Evolutionary conservation across 371 early-diverging fungal genomes (phyloP), one percentile per base, ranked within the genome.

Genomic region (Apophysomyces ossiformis): DNA sequence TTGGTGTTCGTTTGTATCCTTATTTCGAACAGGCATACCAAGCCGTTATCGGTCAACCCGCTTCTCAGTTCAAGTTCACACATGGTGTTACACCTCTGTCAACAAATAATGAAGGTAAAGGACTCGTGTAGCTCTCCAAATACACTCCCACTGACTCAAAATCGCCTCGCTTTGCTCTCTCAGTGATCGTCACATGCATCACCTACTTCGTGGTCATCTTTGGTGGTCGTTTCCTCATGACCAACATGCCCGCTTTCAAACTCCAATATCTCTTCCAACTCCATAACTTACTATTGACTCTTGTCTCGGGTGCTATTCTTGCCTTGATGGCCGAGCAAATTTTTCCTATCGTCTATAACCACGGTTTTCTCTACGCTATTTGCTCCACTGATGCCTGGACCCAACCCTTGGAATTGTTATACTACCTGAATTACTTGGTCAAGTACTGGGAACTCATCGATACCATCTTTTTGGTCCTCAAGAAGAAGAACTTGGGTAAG

Each of bases 351-450:
- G 60, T 88, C 56, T 72, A 73, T 68, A 73, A 84, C 57, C 74
- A 90, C 57, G 93, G 93, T 46, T 68, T 91, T 13, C 84, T 89
- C 75, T 85, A 83, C 64, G 84, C 90, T 37, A 78, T 93, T 59
- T 93, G 94, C 74, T 69, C 81, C 64, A 64, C 74, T 21, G 76
- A 85, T 65, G 83, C 82, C 58, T 92, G 89, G 89, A 90, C 89
- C 64, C 89, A 90, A 73, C 85, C 85, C 32, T 83, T 93, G 66
- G 91, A 90, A 74, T 66, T 90, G 56, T 69, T 91, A 46, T 93
- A 92, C 84, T 93, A 92, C 75, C 79, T 91, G 66, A 94, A 94
- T 82, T 93, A 93, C 70, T 78, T 93, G 60, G 84, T 89, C 75
- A 94, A 94, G 79, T 95, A 89, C 82, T 92, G 89, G 85, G 95